Percentiles rank a stretch among this genome's conserved stretches.
Evolutionary conservation across 495 filamentous ascomycete genomes (phyloP).

Genomic region (Hypoxylon trugodes): DNA sequence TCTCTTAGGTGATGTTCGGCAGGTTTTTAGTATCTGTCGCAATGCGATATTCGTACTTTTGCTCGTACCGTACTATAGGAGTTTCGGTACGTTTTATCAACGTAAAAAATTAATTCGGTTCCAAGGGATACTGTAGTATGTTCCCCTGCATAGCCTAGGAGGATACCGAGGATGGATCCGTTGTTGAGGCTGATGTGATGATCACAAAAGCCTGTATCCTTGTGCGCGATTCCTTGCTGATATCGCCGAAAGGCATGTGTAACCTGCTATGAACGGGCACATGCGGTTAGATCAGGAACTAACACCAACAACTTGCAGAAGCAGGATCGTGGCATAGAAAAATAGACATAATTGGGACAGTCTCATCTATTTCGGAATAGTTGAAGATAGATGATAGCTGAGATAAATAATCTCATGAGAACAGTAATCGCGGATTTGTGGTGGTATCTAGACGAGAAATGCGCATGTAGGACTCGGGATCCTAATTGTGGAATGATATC

Average conservation of each 20-base stretch:
- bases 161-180: constrained; percentile 8
- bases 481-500: constrained; percentile 10
- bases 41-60: no score
- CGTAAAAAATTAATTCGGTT: neutral
- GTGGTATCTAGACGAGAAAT: neutral
- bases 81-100: neutral
- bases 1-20: neutral
- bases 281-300: constrained; percentile 26
- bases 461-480: neutral
- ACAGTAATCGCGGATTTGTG: constrained; percentile 3
- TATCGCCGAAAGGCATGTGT: neutral
- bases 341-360: constrained; percentile 5
- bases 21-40: no score
- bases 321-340: constrained; percentile 12
- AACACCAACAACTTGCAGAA: constrained; percentile 22
- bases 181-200: constrained; percentile 35
- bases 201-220: constrained; percentile 16
- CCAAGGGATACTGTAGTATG: constrained; percentile 6
- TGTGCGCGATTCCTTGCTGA: constrained; percentile 17
- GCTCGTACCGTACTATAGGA: no score
- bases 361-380: constrained; percentile 16
- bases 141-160: constrained; percentile 9
- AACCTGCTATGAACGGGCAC: neutral
- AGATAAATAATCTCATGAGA: constrained; percentile 8
- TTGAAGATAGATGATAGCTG: constrained; percentile 5